These are phyloP conservation scores for Echinochloa phyllopogon DNA, from an alignment of 176 grass and related monocot genomes.

Conservation along the genomic window DNA sequence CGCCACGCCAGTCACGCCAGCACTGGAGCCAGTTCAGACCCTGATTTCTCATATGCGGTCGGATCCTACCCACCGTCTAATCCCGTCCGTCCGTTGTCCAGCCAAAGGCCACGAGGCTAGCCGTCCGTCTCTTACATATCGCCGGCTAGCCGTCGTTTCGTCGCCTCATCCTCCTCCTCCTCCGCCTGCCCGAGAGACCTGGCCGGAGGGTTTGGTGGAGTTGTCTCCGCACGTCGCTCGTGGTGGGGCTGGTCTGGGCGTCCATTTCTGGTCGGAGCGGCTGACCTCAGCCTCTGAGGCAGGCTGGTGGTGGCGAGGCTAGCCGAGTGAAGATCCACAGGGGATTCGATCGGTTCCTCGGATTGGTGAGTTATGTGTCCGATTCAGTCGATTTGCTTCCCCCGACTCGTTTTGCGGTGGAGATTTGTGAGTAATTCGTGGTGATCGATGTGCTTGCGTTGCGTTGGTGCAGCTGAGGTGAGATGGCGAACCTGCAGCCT, in stretches of 20 bases:
- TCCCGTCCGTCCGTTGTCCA: background rate
- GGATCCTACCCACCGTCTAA: slow-evolving; percentile 3
- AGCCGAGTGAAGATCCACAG: background rate
- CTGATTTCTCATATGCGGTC: background rate
- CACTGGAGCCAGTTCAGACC: background rate
- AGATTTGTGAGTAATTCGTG: slow-evolving; percentile 1
- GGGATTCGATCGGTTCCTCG: background rate
- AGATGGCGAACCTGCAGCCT: slow-evolving; percentile 78
- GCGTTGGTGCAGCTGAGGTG: slow-evolving; percentile 24
- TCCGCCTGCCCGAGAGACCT: background rate
- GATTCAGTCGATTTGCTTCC: background rate
- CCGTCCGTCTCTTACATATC: slow-evolving; percentile 12
- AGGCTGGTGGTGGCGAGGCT: background rate
- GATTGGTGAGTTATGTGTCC: background rate
- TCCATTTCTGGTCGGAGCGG: background rate
- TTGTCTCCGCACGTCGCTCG: background rate
- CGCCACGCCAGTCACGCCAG: no score
- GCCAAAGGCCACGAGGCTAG: background rate
- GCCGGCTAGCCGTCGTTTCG: slow-evolving; percentile 28
- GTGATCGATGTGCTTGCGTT: slow-evolving; percentile 1
- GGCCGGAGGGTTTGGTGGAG: background rate
- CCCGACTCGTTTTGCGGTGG: background rate
- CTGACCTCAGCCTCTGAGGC: background rate
- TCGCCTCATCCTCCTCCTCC: background rate
- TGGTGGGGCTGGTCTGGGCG: background rate